Evolutionary conservation across 1,284 basidiomycete species (phyloP).

Genomic region (Cutaneotrichosporon sp.): DNA sequence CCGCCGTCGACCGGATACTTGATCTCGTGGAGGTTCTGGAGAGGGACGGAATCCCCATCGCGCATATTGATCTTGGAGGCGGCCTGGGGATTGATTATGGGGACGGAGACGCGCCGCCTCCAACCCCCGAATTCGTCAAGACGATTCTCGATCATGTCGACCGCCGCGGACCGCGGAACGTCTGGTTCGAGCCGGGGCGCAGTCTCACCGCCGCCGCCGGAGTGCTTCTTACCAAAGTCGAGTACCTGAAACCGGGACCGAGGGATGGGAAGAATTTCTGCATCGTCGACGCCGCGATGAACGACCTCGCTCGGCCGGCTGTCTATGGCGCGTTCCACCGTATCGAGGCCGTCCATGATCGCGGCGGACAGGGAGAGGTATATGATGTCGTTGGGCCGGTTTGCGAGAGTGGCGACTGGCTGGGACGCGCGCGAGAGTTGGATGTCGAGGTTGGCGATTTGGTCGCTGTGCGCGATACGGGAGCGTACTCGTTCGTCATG

Average conservation of each 20-base stretch:
- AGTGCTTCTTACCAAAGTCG: slow-evolving; percentile 49
- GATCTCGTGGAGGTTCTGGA: slow-evolving; percentile 14
- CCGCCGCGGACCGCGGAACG: background rate
- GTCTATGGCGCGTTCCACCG: slow-evolving; percentile 16
- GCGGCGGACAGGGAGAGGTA: background rate
- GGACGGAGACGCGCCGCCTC: slow-evolving; percentile 9
- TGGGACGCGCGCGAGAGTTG: slow-evolving; percentile 7
- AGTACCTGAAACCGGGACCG: background rate
- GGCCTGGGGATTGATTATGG: slow-evolving; percentile 21
- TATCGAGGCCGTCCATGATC: slow-evolving; percentile 4
- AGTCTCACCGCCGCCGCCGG: slow-evolving; percentile 15
- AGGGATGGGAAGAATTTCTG: slow-evolving; percentile 17
- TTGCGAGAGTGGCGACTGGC: slow-evolving; percentile 23
- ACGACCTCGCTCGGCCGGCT: slow-evolving; percentile 17
- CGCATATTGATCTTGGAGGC: slow-evolving; percentile 20
- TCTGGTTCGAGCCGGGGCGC: slow-evolving; percentile 22
- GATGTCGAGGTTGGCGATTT: slow-evolving; percentile 9
- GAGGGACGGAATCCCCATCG: slow-evolving; percentile 12
- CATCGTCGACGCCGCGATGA: slow-evolving; percentile 23
- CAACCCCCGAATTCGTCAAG: slow-evolving; percentile 13
- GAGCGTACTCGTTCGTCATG: slow-evolving; percentile 17
- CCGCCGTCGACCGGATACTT: slow-evolving; percentile 14
- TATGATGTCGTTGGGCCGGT: slow-evolving; percentile 20
- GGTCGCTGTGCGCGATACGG: slow-evolving; percentile 11
- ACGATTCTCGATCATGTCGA: slow-evolving; percentile 12